Percentiles rank a stretch among this genome's conserved stretches.
phyloP scores from a whole-genome alignment of 352 stramenopile species.

The Plasmopara halstedii region DNA sequence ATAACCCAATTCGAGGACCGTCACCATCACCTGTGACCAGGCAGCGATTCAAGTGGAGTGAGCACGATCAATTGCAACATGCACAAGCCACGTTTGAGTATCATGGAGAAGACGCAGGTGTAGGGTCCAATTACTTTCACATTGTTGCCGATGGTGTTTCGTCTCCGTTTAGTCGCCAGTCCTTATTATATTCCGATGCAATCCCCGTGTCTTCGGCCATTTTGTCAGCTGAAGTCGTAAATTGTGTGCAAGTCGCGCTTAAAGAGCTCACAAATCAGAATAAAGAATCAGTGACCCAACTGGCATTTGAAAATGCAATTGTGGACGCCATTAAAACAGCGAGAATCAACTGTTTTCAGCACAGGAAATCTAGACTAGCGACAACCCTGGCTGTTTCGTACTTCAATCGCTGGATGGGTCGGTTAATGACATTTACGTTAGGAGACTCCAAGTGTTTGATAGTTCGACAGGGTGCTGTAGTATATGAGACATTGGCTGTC shows the following conservation, averaged over 20 bases:
- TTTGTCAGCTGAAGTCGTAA: constrained; percentile 49
- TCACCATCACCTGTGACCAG: constrained; percentile 5
- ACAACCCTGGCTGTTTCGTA: constrained; percentile 65
- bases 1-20: constrained; percentile 15
- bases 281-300: constrained; percentile 26
- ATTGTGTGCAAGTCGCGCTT: constrained; percentile 33
- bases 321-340: constrained; percentile 49
- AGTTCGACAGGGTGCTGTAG: constrained; percentile 35
- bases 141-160: constrained; percentile 74
- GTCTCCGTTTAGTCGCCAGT: constrained; percentile 42
- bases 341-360: constrained; percentile 45
- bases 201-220: constrained; percentile 46
- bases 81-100: constrained; percentile 34
- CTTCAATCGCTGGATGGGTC: constrained; percentile 60
- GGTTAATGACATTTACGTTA: constrained; percentile 61
- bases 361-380: constrained; percentile 54
- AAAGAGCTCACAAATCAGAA: constrained; percentile 55
- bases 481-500: constrained; percentile 62
- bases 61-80: constrained; percentile 32
- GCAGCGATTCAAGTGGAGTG: constrained; percentile 20
- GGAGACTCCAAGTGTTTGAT: constrained; percentile 73
- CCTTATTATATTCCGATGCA: constrained; percentile 14
- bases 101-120: constrained; percentile 70
- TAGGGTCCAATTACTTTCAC: constrained; percentile 50
- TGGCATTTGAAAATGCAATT: constrained; percentile 40